Evolutionary conservation across 768 basidiomycete species (phyloP).

Genomic region (Kondoa malvinella): DNA sequence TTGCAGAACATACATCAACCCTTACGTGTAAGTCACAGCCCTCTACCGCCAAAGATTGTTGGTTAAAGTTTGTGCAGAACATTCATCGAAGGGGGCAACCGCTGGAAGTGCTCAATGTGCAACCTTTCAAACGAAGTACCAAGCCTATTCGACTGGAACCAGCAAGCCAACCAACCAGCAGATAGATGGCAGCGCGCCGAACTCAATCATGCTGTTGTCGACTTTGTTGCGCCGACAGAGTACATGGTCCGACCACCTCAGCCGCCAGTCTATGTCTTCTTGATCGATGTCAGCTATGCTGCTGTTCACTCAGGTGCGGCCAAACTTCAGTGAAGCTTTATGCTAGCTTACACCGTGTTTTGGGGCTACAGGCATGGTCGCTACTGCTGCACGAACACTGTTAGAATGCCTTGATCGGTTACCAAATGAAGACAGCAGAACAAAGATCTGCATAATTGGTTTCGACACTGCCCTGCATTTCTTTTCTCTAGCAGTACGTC

Average conservation of each 20-base stretch:
- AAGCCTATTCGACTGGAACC: constrained; percentile 97
- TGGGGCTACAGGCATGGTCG: constrained; percentile 64
- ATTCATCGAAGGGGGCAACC: constrained; percentile 93
- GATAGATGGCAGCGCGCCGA: constrained; percentile 90
- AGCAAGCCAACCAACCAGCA: constrained; percentile 75
- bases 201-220: constrained; percentile 82
- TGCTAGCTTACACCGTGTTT: background rate
- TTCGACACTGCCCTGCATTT: constrained; percentile 88
- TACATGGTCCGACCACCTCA: constrained; percentile 98
- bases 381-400: constrained; percentile 90
- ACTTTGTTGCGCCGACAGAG: constrained; percentile 93
- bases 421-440: constrained; percentile 82
- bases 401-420: constrained; percentile 86
- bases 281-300: constrained; percentile 86
- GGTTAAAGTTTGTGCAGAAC: constrained; percentile 32
- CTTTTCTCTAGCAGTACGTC: constrained; percentile 71
- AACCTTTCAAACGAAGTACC: constrained; percentile 96
- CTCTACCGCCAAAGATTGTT: background rate
- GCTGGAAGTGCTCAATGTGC: constrained; percentile 99
- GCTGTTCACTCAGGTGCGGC: constrained; percentile 69
- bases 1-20: constrained; percentile 93
- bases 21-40: constrained; percentile 47
- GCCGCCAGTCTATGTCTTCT: constrained; percentile 88
- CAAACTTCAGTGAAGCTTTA: background rate
- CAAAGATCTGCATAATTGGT: constrained; percentile 79